Conservation (phyloP, 2,329 filamentous ascomycete genomes). For the Chaetomium sp. region DNA sequence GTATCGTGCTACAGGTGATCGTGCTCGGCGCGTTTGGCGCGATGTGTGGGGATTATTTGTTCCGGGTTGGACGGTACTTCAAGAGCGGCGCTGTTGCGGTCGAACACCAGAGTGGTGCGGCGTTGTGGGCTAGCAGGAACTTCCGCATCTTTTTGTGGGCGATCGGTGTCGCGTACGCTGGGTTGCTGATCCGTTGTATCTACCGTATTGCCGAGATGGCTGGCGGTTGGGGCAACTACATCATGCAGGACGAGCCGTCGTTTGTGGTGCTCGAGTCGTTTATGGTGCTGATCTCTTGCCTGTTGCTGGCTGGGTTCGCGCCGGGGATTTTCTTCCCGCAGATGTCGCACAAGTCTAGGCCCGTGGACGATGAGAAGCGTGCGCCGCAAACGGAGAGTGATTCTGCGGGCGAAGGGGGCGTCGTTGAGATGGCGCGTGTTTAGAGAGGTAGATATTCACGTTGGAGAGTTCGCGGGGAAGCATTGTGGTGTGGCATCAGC, state of each 20-base stretch:
- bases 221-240: conserved; percentile 56
- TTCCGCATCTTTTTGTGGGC: conserved; percentile 39
- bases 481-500: too few species aligned
- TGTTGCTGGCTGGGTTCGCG: conserved; percentile 47
- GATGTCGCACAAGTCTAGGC: conserved; percentile 32
- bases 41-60: conserved; percentile 39
- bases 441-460: background rate
- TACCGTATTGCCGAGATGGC: conserved; percentile 59
- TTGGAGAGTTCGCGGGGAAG: too few species aligned
- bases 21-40: conserved; percentile 43
- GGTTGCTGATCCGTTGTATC: conserved; percentile 45
- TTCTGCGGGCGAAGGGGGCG: background rate
- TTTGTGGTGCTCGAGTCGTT: conserved; percentile 43
- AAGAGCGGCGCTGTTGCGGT: conserved; percentile 24
- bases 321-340: conserved; percentile 51
- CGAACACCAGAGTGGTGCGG: conserved; percentile 21
- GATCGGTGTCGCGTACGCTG: conserved; percentile 38
- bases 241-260: conserved; percentile 56
- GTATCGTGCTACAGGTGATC: conserved; percentile 48
- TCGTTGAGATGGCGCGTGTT: conserved; percentile 3
- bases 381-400: conserved; percentile 12
- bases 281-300: conserved; percentile 45
- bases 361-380: conserved; percentile 2
- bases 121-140: conserved; percentile 37
- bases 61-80: conserved; percentile 36